These are phyloP conservation scores for Plasmopara viticola DNA, from an alignment of 352 stramenopile genomes.

Conservation along the genomic window DNA sequence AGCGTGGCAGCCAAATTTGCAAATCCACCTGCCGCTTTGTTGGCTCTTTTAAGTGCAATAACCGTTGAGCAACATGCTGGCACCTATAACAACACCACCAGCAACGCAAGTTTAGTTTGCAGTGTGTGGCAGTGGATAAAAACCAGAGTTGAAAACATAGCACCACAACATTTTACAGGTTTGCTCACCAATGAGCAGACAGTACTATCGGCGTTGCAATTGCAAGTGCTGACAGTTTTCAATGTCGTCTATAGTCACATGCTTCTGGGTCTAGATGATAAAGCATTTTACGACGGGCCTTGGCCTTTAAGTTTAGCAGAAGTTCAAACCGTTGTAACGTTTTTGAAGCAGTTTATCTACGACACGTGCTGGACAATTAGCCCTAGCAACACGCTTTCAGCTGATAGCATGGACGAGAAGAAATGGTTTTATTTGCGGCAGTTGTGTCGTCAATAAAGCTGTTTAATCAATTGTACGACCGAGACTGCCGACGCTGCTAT, in stretches of 20 bases:
- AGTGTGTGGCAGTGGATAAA: constrained; percentile 39
- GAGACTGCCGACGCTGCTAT: constrained; percentile 51
- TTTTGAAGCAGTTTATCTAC: constrained; percentile 64
- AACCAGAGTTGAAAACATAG: constrained; percentile 9
- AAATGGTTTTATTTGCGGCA: constrained; percentile 35
- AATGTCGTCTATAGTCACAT: constrained; percentile 63
- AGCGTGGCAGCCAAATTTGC: constrained; percentile 39
- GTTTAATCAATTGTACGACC: constrained; percentile 78
- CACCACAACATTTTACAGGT: constrained; percentile 2
- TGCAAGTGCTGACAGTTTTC: constrained; percentile 50
- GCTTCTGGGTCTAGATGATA: constrained; percentile 57
- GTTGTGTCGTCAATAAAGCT: constrained; percentile 64
- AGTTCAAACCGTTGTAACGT: constrained; percentile 37
- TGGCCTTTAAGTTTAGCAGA: constrained; percentile 45
- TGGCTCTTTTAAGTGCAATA: constrained; percentile 47
- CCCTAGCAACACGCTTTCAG: constrained; percentile 14
- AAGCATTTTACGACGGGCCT: constrained; percentile 57
- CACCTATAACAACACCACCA: not conserved
- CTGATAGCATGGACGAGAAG: constrained; percentile 16
- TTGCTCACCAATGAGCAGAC: constrained; percentile 10
- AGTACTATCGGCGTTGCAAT: constrained; percentile 16
- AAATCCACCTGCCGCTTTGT: constrained; percentile 33
- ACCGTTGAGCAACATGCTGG: constrained; percentile 25
- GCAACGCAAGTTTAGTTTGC: constrained; percentile 18
- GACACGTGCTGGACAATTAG: constrained; percentile 55